Evolutionary conservation across 2,329 filamentous ascomycete species (phyloP), one percentile per base, ranked within the genome.

Genomic region (Neofusicoccum laricinum): DNA sequence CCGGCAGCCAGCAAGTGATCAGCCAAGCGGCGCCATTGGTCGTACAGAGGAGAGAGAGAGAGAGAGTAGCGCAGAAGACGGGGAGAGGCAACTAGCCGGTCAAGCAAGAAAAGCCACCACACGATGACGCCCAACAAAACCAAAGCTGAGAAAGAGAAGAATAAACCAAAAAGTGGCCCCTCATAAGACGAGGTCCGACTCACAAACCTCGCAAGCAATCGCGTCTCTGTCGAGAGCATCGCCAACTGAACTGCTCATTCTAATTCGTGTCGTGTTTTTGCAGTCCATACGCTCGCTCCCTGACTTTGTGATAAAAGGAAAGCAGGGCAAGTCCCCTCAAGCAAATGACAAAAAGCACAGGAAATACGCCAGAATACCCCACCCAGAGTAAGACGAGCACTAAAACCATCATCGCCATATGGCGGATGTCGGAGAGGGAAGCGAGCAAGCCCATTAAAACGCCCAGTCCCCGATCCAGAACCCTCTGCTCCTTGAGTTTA

Each of bases 401-500:
- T 46, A 46, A 46, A 36, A 59, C 53, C 40, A 45, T 46, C 55
- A 46, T 59, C 41, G 48, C 49, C 49, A 45, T 17, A n/a, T 14
- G 40, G 61, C 43, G 19, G 58, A 61, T 38, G 46, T 38, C 32
- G 38, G 49, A 25, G 15, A 38, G 50, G 8, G 40, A 36, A 32
- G 43, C 25, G 41, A 41, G n/a, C 15, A 38, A 55, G 38, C 48
- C 61, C 38, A 45, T 51, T 41, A 34, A 46, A 53, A 63, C 61
- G 61, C 61, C 61, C 41, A n/a, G 48, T 41, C 49, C 48, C 41
- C 25, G 19, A 21, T 11, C 40, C 49, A 51, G 38, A 41, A 45
- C 17, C 36, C 50, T 55, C 40, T 55, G 48, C 48, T 63, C 61
- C 61, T 63, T 36, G 48, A 46, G n/a, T 63, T 55, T 51, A 53